phyloP scores from a whole-genome alignment of 352 stramenopile genomes.

The Globisporangium sylvaticum region DNA sequence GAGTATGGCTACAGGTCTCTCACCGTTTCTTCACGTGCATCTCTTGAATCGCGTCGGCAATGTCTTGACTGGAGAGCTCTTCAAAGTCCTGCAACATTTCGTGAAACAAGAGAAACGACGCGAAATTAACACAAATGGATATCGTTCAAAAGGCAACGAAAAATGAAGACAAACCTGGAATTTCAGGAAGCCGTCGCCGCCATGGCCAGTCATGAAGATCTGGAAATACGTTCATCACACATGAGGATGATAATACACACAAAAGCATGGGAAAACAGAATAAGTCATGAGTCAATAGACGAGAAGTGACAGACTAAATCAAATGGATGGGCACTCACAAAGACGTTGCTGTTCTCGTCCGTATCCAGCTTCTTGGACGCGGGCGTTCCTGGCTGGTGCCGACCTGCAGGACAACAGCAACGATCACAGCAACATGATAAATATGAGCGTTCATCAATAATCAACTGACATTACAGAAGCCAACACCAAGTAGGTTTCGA shows the following conservation, averaged over 20 bases:
- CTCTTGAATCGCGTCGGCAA: conserved; percentile 90
- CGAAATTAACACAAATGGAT: background rate
- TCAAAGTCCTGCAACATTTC: conserved; percentile 81
- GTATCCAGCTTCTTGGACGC: conserved; percentile 87
- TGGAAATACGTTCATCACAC: conserved; percentile 16
- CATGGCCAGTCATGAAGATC: conserved; percentile 93
- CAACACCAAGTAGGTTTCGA: background rate
- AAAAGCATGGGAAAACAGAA: background rate
- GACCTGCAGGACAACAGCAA: conserved; percentile 35
- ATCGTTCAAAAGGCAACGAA: conserved; percentile 18
- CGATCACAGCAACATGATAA: background rate
- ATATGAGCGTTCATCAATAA: background rate
- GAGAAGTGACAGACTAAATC: background rate
- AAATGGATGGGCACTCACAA: conserved; percentile 50
- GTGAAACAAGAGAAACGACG: background rate
- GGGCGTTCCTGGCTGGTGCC: conserved; percentile 84
- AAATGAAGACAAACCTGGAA: conserved; percentile 90
- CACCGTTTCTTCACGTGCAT: conserved; percentile 92
- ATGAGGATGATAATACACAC: background rate
- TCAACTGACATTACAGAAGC: background rate
- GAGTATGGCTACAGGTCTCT: too few species aligned
- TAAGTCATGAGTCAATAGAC: background rate
- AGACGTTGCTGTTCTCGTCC: conserved; percentile 89
- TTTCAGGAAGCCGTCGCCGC: conserved; percentile 97
- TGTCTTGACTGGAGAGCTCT: conserved; percentile 94